Base-by-base conservation (phyloP, 768 basidiomycete species). In the Rhizopogon rudus region DNA sequence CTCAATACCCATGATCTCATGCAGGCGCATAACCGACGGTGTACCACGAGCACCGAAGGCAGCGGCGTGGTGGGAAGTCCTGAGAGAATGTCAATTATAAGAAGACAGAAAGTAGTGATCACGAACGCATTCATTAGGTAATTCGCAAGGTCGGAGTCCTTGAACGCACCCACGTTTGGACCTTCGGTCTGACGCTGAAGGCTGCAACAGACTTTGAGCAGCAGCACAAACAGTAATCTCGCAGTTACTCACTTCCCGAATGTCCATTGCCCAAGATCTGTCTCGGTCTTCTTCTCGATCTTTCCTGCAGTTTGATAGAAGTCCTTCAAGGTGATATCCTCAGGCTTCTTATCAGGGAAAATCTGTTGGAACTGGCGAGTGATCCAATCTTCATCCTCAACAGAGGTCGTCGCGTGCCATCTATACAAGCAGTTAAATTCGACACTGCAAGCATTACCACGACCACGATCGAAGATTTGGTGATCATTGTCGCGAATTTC, bases 391-490 rank as follows among this genome's bases (percentile, higher is more conserved):
- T 88, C 91, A 52, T 92, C 91, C 52, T 79, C 76, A 14, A 64
- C 61, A 43, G 87, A 90, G 0, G 87, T 89, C 0, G 91, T 91
- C 1, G 91, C 85, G 45, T 93, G 91, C 91, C 91, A 82, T n/a
- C 88, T 81, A 67, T 93, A 93, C 53, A 93, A 71, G 61, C 86
- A 87, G 62, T 93, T 93, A 74, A 93, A 93, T 86, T 93, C 91
- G 33, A 91, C 87, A 68, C 88, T 91, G 68, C 85, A 87, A 14
- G 82, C 81, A 65, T 93, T 93, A 3, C 91, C 91, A 48, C 82
- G 81, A 5, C 91, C 91, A 56, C 91, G 79, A 63, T 90, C 88
- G 45, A 91, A 88, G 8, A 86, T 63, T 6, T 80, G 70, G 62
- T 87, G 87, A 55, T 88, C 83, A 0, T 70, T 61, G 1, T 74